These are phyloP conservation scores for Aegle marmelos DNA, from an alignment of 345 rosid genomes.

Conservation along the genomic window DNA sequence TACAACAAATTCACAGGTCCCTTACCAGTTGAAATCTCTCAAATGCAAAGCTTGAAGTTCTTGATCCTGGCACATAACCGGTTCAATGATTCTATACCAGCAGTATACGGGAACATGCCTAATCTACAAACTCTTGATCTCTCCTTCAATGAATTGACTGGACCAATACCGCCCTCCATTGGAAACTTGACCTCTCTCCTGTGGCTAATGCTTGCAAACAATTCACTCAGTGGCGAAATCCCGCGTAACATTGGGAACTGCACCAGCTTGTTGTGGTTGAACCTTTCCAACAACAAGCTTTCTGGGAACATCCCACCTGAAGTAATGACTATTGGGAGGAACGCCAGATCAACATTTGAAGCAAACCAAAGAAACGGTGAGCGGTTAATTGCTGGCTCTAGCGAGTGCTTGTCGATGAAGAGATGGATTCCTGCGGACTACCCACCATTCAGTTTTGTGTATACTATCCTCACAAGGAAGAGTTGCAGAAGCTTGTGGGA, in stretches of 20 bases:
- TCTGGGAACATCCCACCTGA: constrained; percentile 62
- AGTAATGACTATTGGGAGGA: constrained; percentile 53
- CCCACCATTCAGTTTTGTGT: constrained; percentile 80
- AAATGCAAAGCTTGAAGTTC: constrained; percentile 55
- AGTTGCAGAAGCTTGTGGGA: constrained; percentile 80
- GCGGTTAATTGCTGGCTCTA: constrained; percentile 47
- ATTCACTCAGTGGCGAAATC: constrained; percentile 58
- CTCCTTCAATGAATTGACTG: constrained; percentile 66
- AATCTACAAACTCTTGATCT: constrained; percentile 80
- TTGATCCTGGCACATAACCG: constrained; percentile 62
- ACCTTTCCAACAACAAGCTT: constrained; percentile 73
- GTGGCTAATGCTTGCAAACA: constrained; percentile 97
- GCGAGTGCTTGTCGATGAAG: constrained; percentile 75
- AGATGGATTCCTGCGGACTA: constrained; percentile 97
- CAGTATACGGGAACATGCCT: constrained; percentile 58
- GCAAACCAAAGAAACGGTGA: constrained; percentile 35
- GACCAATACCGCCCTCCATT: constrained; percentile 59
- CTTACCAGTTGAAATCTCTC: constrained; percentile 58
- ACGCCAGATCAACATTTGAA: constrained; percentile 55
- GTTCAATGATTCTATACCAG: constrained; percentile 66
- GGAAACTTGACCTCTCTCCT: constrained; percentile 70
- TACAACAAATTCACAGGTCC: constrained; percentile 65
- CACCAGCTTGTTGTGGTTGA: constrained; percentile 79
- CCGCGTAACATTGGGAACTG: constrained; percentile 77
- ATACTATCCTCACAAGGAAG: constrained; percentile 60